A percentile compares a stretch with the other conserved stretches of the same genome.
These are phyloP conservation scores for Paramecium tetraurelia DNA, from an alignment of 73 alveolate species.

Conservation along the genomic window DNA sequence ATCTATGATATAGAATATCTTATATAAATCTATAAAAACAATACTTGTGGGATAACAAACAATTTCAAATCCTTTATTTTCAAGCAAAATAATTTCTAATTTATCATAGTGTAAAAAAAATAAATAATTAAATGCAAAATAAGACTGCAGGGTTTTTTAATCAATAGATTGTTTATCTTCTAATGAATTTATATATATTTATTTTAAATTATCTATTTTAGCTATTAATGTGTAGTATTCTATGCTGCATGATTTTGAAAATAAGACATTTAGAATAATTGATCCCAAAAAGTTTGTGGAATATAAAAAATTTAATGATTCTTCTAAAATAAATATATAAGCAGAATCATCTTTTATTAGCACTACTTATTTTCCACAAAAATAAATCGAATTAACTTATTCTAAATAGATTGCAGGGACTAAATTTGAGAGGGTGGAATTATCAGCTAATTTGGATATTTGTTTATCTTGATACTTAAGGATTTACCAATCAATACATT, in stretches of 20 bases:
- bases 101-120: neutral
- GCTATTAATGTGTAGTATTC: neutral
- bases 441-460: neutral
- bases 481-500: neutral
- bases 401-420: no score
- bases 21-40: neutral
- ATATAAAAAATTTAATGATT: neutral
- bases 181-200: neutral
- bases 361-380: neutral
- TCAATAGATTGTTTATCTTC: neutral
- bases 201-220: neutral
- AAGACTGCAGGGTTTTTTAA: neutral
- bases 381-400: neutral
- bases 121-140: neutral
- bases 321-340: neutral
- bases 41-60: neutral
- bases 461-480: neutral
- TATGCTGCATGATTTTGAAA: neutral
- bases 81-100: neutral
- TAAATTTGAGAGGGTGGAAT: no score
- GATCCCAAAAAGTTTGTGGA: neutral
- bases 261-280: neutral
- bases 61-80: neutral
- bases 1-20: neutral
- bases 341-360: neutral